These are phyloP conservation scores for Pichia sp. DNA, from an alignment of 1,139 yeast genomes.

Conservation along the genomic window DNA sequence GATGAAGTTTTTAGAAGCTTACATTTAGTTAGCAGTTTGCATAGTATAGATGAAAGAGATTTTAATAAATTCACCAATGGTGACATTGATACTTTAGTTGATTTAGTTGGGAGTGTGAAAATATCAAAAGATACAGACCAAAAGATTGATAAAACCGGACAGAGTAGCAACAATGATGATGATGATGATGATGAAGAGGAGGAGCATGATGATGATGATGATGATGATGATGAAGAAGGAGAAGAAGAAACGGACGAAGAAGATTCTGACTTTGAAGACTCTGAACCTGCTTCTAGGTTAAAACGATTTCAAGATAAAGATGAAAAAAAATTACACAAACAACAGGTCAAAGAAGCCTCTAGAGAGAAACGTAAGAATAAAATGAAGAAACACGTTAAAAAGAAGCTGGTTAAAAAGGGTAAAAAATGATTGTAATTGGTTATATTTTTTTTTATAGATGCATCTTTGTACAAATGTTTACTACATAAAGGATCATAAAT, in stretches of 20 bases:
- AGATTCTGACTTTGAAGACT: conserved; percentile 30
- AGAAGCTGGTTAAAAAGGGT: conserved; percentile 57
- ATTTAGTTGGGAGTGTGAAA: conserved; percentile 39
- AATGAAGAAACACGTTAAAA: conserved; percentile 87
- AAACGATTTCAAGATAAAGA: conserved; percentile 83
- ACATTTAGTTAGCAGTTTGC: conserved; percentile 58
- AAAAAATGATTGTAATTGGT: conserved; percentile 11
- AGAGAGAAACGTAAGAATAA: conserved; percentile 86
- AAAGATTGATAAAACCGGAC: conserved; percentile 21
- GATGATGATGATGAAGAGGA: conserved; percentile 27
- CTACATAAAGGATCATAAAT: neutral
- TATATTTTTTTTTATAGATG: too few species aligned
- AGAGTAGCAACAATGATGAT: conserved; percentile 29
- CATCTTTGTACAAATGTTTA: neutral
- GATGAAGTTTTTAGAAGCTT: conserved; percentile 87
- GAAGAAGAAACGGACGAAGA: conserved; percentile 32
- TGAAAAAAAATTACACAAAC: conserved; percentile 75
- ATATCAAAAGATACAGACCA: conserved; percentile 22
- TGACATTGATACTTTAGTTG: conserved; percentile 69
- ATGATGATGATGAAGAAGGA: conserved; percentile 21
- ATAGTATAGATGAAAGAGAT: conserved; percentile 79
- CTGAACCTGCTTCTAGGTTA: conserved; percentile 45
- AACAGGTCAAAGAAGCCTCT: conserved; percentile 74
- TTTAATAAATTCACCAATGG: conserved; percentile 78
- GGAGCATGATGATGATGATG: conserved; percentile 8